Conservation (phyloP, 176 grass and related monocot species). For the Oryza glaberrima region DNA sequence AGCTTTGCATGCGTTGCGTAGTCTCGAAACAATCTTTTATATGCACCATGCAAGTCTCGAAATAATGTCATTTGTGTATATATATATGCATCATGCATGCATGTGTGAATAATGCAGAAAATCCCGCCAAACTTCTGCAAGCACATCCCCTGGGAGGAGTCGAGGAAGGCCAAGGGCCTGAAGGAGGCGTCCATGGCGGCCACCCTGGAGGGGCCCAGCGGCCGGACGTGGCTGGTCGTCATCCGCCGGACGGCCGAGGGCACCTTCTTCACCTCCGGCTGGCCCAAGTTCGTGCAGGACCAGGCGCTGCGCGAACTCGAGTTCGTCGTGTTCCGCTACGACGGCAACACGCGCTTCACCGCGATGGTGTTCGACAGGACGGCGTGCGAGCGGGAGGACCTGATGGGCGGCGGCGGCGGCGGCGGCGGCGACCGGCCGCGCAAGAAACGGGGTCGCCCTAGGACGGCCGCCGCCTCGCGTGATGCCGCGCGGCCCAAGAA, state of each 20-base stretch:
- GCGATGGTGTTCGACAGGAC: conserved; percentile 71
- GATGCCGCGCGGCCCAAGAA: background rate
- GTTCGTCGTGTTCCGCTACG: conserved; percentile 76
- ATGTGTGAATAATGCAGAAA: conserved; percentile 55
- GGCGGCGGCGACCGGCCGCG: background rate
- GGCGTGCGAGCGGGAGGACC: conserved; percentile 69
- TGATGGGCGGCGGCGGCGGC: background rate
- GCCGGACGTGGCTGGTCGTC: conserved; percentile 62
- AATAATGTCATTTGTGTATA: background rate
- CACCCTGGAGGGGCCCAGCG: conserved; percentile 72
- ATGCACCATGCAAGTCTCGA: background rate
- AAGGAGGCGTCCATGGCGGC: conserved; percentile 50
- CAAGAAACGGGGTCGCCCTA: conserved; percentile 41
- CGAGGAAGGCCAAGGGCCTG: conserved; percentile 39
- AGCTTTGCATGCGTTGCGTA: background rate
- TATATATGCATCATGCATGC: background rate
- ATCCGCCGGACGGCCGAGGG: conserved; percentile 54
- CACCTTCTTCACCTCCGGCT: conserved; percentile 72
- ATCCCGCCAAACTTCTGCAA: conserved; percentile 85
- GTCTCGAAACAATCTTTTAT: background rate
- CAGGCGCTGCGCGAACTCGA: conserved; percentile 71
- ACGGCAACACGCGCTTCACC: conserved; percentile 64
- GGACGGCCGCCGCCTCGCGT: background rate
- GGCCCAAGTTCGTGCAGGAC: conserved; percentile 69
- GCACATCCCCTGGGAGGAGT: conserved; percentile 59